Percentiles rank a stretch among this genome's conserved stretches.
These are phyloP conservation scores for Nasturtium officinale DNA, from an alignment of 345 rosid species.

Conservation along the genomic window DNA sequence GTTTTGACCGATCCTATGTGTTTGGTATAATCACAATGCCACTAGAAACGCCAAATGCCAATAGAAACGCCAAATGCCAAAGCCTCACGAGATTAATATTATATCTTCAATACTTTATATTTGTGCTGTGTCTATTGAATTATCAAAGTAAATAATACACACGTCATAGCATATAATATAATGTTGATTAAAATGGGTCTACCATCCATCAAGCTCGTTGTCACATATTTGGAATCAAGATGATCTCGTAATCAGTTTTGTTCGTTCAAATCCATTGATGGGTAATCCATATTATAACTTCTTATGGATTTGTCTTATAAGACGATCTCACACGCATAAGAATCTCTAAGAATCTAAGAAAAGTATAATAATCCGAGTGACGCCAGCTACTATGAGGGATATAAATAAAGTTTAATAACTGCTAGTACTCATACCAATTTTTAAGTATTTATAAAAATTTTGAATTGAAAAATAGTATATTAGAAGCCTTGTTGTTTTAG, in stretches of 20 bases:
- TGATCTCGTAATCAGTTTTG: background rate
- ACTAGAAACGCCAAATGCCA: too few relatives aligned
- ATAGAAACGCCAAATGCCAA: background rate
- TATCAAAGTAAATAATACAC: background rate
- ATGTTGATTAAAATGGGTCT: background rate
- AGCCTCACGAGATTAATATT: background rate
- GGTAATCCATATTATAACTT: background rate
- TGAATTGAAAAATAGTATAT: background rate
- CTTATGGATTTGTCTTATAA: slow-evolving; percentile 10
- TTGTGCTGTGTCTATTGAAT: background rate
- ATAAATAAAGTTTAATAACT: background rate
- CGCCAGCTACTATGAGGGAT: slow-evolving; percentile 3
- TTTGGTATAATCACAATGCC: background rate
- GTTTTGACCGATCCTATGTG: background rate
- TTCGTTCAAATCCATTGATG: background rate
- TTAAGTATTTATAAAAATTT: background rate
- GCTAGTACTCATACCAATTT: background rate
- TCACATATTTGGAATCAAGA: slow-evolving; percentile 35
- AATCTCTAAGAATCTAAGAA: background rate
- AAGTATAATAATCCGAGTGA: slow-evolving; percentile 14
- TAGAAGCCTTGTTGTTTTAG: background rate
- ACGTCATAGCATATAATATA: slow-evolving; percentile 3
- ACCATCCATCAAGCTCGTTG: slow-evolving; percentile 5
- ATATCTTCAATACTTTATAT: slow-evolving; percentile 1
- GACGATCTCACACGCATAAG: slow-evolving; percentile 4